Conservation (phyloP, 768 basidiomycete genomes). For the Hydnum rufescens region DNA sequence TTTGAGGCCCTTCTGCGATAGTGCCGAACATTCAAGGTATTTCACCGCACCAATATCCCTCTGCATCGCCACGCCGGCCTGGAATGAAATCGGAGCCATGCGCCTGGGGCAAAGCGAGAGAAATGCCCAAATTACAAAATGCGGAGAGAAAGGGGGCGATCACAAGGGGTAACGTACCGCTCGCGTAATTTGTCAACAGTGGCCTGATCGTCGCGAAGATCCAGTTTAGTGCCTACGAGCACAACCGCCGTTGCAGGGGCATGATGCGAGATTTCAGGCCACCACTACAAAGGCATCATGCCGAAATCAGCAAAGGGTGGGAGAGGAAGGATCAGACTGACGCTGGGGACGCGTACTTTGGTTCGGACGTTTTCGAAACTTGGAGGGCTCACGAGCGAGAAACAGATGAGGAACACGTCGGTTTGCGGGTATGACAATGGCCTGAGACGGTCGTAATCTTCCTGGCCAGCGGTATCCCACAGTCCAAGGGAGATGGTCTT, state of each 20-base stretch:
- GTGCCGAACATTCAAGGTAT: conserved; percentile 86
- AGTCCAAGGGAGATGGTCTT: conserved; percentile 95
- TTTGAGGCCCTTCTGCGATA: conserved; percentile 97
- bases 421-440: conserved; percentile 98
- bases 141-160: background rate
- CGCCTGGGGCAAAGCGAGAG: conserved; percentile 29
- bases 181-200: conserved; percentile 89
- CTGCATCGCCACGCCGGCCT: conserved; percentile 75
- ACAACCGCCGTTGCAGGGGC: conserved; percentile 87
- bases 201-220: conserved; percentile 83
- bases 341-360: conserved; percentile 38
- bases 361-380: conserved; percentile 98
- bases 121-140: background rate
- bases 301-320: background rate
- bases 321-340: background rate
- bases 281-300: conserved; percentile 38
- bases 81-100: conserved; percentile 87
- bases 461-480: conserved; percentile 99
- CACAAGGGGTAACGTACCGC: conserved; percentile 30
- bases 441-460: conserved; percentile 95
- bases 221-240: conserved; percentile 91
- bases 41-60: conserved; percentile 92
- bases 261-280: conserved; percentile 93
- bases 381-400: conserved; percentile 93
- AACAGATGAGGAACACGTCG: conserved; percentile 98